Evolutionary conservation across 2,329 filamentous ascomycete species (phyloP).

Genomic region (Diaporthe citrichinensis): DNA sequence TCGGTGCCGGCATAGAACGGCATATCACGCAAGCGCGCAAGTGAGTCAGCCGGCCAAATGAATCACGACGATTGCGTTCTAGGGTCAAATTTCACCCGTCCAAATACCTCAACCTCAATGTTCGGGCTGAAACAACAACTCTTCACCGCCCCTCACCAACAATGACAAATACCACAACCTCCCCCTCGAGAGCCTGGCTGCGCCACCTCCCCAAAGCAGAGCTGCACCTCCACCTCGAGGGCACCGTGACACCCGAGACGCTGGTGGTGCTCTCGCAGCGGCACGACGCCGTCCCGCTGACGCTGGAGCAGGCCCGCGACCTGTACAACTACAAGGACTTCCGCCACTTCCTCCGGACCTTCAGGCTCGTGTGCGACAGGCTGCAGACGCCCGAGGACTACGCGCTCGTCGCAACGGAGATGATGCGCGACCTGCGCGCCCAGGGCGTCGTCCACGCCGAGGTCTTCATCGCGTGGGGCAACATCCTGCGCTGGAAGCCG

Average conservation of each 20-base stretch:
- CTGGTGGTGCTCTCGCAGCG: constrained; percentile 40
- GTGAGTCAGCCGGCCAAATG: constrained; percentile 6
- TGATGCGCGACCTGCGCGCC: constrained; percentile 38
- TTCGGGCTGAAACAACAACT: background rate
- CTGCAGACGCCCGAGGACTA: constrained; percentile 41
- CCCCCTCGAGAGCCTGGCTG: constrained; percentile 30
- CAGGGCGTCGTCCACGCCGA: constrained; percentile 42
- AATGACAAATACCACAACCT: constrained; percentile 5
- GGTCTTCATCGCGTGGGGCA: constrained; percentile 42
- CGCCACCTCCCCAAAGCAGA: constrained; percentile 41
- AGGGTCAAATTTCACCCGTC: background rate
- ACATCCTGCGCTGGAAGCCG: constrained; percentile 42
- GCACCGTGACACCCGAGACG: constrained; percentile 42
- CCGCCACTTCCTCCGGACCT: constrained; percentile 39
- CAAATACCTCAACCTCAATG: background rate
- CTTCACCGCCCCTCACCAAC: background rate
- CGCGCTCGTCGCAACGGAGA: constrained; percentile 37
- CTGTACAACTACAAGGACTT: constrained; percentile 42
- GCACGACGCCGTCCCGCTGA: constrained; percentile 40
- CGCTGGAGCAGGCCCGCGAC: constrained; percentile 40
- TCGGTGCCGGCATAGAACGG: background rate
- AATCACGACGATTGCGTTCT: background rate
- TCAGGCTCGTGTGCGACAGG: constrained; percentile 40
- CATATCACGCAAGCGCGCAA: background rate
- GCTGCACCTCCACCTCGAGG: constrained; percentile 42